Percentiles rank a stretch among this genome's conserved stretches.
Conservation (phyloP, 345 rosid genomes). For the Odontarrhena argentea region DNA sequence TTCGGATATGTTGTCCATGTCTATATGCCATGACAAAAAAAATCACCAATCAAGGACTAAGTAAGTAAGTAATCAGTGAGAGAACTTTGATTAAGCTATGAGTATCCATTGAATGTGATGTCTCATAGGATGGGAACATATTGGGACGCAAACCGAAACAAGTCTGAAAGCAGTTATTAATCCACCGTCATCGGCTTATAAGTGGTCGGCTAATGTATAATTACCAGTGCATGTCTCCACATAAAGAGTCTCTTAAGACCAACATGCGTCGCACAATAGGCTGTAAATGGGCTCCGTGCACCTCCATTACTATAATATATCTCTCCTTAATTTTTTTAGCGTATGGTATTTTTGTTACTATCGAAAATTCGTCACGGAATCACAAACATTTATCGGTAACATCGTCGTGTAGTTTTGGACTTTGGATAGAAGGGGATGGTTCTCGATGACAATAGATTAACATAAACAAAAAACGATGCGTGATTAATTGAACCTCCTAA, state of each 20-base stretch:
- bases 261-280: conserved; percentile 41
- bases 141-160: conserved; percentile 35
- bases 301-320: conserved; percentile 13
- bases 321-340: conserved; percentile 11
- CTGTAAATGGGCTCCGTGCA: conserved; percentile 40
- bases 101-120: conserved; percentile 33
- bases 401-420: conserved; percentile 34
- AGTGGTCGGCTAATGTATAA: conserved; percentile 35
- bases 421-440: conserved; percentile 16
- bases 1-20: background rate
- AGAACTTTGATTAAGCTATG: conserved; percentile 20
- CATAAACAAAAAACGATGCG: conserved; percentile 17
- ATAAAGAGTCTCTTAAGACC: conserved; percentile 33
- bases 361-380: conserved; percentile 28
- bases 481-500: conserved; percentile 26
- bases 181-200: conserved; percentile 37
- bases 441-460: conserved; percentile 20
- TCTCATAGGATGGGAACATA: conserved; percentile 36
- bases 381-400: conserved; percentile 32
- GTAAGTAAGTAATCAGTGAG: conserved; percentile 19
- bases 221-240: conserved; percentile 16
- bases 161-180: conserved; percentile 31
- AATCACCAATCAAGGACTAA: conserved; percentile 22
- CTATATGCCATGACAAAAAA: background rate
- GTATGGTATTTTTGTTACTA: conserved; percentile 7